Conservation (phyloP, 805 yeast genomes). For the Sugiyamaella americana region DNA sequence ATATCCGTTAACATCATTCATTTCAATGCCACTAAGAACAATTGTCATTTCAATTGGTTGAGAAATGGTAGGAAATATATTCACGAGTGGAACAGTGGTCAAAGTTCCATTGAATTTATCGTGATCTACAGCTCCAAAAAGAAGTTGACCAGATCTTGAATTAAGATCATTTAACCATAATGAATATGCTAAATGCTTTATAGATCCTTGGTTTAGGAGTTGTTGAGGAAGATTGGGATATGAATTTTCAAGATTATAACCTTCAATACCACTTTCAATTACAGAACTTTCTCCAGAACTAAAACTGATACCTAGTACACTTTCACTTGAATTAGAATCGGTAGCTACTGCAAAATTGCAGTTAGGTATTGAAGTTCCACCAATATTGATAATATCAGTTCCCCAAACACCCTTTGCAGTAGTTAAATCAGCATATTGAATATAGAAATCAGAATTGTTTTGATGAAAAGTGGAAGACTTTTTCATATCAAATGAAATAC, state of each 20-base stretch:
- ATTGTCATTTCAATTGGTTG: slow-evolving; percentile 1
- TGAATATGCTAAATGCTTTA: slow-evolving; percentile 39
- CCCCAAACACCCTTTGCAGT: slow-evolving; percentile 54
- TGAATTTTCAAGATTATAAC: slow-evolving; percentile 23
- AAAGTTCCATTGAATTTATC: slow-evolving; percentile 47
- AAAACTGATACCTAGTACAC: slow-evolving; percentile 40
- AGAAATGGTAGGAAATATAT: not conserved
- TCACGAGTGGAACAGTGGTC: slow-evolving; percentile 23
- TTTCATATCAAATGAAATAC: slow-evolving; percentile 1
- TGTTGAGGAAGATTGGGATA: slow-evolving; percentile 28
- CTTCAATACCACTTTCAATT: slow-evolving; percentile 26
- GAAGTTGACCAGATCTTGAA: slow-evolving; percentile 40
- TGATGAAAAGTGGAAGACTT: slow-evolving; percentile 19
- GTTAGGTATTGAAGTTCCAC: slow-evolving; percentile 40
- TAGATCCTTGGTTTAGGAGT: slow-evolving; percentile 38
- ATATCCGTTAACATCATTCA: not conserved
- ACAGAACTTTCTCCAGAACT: slow-evolving; percentile 26
- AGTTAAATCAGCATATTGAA: slow-evolving; percentile 39
- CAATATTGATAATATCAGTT: slow-evolving; percentile 51
- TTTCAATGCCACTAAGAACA: not conserved
- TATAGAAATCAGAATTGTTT: slow-evolving; percentile 21
- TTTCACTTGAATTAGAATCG: slow-evolving; percentile 59
- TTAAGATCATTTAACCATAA: slow-evolving; percentile 41
- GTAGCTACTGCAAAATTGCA: slow-evolving; percentile 63
- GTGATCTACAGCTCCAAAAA: slow-evolving; percentile 69